A percentile compares a stretch with the other conserved stretches of the same genome.
Evolutionary conservation across 768 basidiomycete species (phyloP).

Genomic region (Lactifluus piperatus): DNA sequence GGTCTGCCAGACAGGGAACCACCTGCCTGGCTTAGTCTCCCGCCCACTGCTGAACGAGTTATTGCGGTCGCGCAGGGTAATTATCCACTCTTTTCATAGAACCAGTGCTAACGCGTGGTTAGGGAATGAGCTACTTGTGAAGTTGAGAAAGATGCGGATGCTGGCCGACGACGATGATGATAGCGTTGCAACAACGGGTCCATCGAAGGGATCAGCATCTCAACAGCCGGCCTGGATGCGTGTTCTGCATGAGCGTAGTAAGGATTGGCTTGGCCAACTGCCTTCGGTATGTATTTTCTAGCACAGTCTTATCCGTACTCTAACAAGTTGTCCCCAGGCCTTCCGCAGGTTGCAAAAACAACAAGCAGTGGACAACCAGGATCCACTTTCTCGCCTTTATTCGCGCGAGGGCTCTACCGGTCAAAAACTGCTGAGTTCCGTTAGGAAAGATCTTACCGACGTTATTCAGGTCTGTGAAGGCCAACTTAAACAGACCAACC

Average conservation of each 20-base stretch:
- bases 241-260: slow-evolving; percentile 66
- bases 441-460: slow-evolving; percentile 73
- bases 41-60: slow-evolving; percentile 84
- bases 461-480: slow-evolving; percentile 82
- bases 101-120: slow-evolving; percentile 9
- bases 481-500: slow-evolving; percentile 90
- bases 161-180: slow-evolving; percentile 80
- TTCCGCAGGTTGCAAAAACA: slow-evolving; percentile 59
- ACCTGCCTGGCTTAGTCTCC: slow-evolving; percentile 89
- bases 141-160: slow-evolving; percentile 90
- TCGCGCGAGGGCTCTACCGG: slow-evolving; percentile 81
- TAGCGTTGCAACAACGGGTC: slow-evolving; percentile 38
- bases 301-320: background rate
- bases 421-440: slow-evolving; percentile 63
- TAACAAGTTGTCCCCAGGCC: slow-evolving; percentile 34
- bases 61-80: slow-evolving; percentile 88
- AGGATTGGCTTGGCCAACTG: slow-evolving; percentile 71
- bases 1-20: slow-evolving; percentile 87
- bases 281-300: slow-evolving; percentile 49
- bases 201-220: slow-evolving; percentile 53
- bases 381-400: slow-evolving; percentile 86
- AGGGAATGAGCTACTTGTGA: slow-evolving; percentile 78
- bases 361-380: slow-evolving; percentile 55
- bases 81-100: slow-evolving; percentile 12
- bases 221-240: slow-evolving; percentile 97